Evolutionary conservation across 176 grass and related monocot genomes (phyloP).

Genomic region (Lolium perenne): DNA sequence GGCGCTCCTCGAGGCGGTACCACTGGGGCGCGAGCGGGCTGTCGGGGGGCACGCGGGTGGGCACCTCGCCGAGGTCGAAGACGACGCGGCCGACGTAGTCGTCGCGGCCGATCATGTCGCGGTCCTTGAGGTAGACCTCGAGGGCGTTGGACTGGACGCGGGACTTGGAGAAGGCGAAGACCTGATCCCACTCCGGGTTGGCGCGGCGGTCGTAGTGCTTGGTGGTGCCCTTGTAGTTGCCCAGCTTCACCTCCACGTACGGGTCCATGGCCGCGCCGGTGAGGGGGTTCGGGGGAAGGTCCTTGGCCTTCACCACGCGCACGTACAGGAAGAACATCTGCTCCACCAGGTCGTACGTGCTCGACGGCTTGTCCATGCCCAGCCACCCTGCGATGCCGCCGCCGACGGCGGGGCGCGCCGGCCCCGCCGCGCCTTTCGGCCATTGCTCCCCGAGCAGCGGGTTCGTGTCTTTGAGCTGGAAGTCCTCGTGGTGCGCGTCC

Average conservation of each 20-base stretch:
- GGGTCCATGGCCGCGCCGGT: slow-evolving; percentile 74
- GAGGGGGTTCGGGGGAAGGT: slow-evolving; percentile 71
- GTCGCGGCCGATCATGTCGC: slow-evolving; percentile 83
- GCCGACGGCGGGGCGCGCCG: slow-evolving; percentile 25
- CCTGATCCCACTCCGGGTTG: slow-evolving; percentile 91
- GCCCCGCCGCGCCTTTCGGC: slow-evolving; percentile 51
- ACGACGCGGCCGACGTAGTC: slow-evolving; percentile 79
- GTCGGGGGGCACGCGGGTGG: slow-evolving; percentile 73
- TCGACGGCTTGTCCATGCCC: slow-evolving; percentile 81
- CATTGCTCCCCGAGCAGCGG: slow-evolving; percentile 85
- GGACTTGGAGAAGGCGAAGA: slow-evolving; percentile 91
- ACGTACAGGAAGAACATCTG: slow-evolving; percentile 98
- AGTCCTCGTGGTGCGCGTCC: slow-evolving; percentile 78
- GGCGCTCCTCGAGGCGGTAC: slow-evolving; percentile 73
- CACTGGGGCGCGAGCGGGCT: slow-evolving; percentile 87
- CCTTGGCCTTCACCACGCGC: slow-evolving; percentile 87
- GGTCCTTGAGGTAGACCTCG: slow-evolving; percentile 89
- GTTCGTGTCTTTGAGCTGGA: slow-evolving; percentile 87
- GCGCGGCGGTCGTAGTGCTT: slow-evolving; percentile 62
- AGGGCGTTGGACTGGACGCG: slow-evolving; percentile 74
- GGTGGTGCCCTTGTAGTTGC: slow-evolving; percentile 93
- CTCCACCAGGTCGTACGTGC: slow-evolving; percentile 96
- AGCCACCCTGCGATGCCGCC: slow-evolving; percentile 60
- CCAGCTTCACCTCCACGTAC: slow-evolving; percentile 85
- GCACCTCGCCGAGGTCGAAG: slow-evolving; percentile 82